Base-by-base conservation (phyloP, 1,139 yeast species). In the Debaryomyces robertsiae region DNA sequence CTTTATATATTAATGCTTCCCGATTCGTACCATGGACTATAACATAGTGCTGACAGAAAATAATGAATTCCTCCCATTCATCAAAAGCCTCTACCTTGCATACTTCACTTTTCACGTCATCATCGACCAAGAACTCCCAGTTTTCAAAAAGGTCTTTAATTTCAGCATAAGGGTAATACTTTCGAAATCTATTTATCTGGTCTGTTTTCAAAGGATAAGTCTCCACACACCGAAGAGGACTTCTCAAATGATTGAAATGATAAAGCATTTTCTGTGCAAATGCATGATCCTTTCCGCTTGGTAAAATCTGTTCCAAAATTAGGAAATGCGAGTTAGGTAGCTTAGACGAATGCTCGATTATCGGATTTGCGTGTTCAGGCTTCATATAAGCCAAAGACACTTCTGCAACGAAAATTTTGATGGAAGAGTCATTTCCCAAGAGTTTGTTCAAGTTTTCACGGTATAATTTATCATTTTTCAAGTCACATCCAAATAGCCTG, bases 301-400 rank as follows among this genome's bases (percentile, higher is more conserved):
- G 94, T 44, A 84, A 64, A 10, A 86, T 63, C 56, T 87, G 95
- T 51, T 87, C 95, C 38, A 87, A 63, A 5, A 85, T 69, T 1
- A 85, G 55, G 48, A 87, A 82, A 52, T 84, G 88, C 4, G 85
- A 68, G 37, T 75, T 70, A 1, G 73, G 64, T 6, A 79, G 63
- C 3, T 51, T 45, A 3, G 82, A 69, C 1, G 82, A 70, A 49
- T 73, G 65, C 28, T 65, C 58, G 36, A 87, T 81, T 15, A 87
- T 75, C 3, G 73, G 71, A 54, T 87, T 83, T n/a, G 95, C 89
- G 44, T 73, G 73, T 25, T 72, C 69, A 4, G 84, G 82, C 30
- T 75, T 71, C 94, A 87, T 87, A 56, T 87, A 87, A 0, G 94
- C 91, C 42, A 87, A 63, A 0, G 95, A 85, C 2, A 87, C 95